These are phyloP conservation scores for Termitomyces sp. DNA, from an alignment of 768 basidiomycete genomes.

Conservation along the genomic window DNA sequence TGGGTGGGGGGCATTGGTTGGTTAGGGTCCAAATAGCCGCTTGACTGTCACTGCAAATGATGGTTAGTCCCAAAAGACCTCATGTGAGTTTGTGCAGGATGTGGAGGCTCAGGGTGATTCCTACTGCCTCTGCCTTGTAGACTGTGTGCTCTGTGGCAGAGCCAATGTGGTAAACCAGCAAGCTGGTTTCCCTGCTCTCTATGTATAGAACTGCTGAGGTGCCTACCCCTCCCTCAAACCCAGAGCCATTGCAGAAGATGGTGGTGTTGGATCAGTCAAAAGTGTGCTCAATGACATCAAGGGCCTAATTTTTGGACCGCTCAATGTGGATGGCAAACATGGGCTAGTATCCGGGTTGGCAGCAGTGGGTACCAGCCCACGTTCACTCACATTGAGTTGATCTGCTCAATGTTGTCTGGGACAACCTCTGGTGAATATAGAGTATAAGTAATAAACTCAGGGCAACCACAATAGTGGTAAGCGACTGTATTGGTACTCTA, in stretches of 20 bases:
- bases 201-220: conserved; percentile 5
- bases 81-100: not conserved
- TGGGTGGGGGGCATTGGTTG: conserved; percentile 7
- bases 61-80: not conserved
- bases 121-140: conserved; percentile 1
- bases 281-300: not conserved
- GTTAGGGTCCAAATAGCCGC: not conserved
- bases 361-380: no score
- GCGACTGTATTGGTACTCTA: no score
- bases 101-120: not conserved
- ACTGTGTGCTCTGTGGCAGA: conserved; percentile 1
- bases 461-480: no score
- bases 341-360: not conserved
- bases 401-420: no score
- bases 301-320: not conserved
- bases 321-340: not conserved
- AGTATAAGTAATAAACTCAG: no score
- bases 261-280: not conserved
- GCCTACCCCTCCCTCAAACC: conserved; percentile 5
- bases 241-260: conserved; percentile 6
- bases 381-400: no score
- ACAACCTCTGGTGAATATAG: no score
- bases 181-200: not conserved
- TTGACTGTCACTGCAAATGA: conserved; percentile 6
- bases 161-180: not conserved